Conservation (phyloP, 441 rosid species). For the Arabidopsis hybrid region DNA sequence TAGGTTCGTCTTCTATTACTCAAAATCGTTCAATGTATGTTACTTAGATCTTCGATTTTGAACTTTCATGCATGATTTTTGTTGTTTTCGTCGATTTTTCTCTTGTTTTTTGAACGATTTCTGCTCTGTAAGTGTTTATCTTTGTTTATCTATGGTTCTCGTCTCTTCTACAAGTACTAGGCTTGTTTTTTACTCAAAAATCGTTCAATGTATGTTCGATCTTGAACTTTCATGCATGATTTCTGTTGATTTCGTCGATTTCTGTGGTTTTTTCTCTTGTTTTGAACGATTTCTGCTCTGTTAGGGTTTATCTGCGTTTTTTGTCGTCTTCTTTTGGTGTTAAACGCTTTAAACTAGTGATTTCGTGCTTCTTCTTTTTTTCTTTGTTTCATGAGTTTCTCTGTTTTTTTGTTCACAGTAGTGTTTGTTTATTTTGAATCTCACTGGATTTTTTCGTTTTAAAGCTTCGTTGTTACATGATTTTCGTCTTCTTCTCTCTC, state of each 20-base stretch:
- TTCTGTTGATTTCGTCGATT: neutral
- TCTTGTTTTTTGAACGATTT: neutral
- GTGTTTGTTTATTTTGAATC: neutral
- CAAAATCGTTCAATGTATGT: constrained; percentile 1
- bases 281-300: neutral
- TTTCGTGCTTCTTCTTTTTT: neutral
- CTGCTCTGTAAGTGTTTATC: neutral
- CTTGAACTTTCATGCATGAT: neutral
- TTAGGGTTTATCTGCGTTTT: neutral
- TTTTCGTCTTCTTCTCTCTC: neutral
- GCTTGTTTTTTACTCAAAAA: neutral
- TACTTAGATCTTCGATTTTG: neutral
- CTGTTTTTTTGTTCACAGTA: neutral
- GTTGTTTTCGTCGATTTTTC: neutral
- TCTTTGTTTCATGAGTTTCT: neutral
- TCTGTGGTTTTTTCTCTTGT: neutral
- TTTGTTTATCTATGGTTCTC: neutral
- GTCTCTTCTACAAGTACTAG: neutral
- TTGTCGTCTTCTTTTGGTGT: neutral
- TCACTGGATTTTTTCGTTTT: neutral
- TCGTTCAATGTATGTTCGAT: neutral
- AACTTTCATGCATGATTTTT: constrained; percentile 8
- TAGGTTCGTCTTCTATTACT: neutral
- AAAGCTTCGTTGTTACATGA: neutral
- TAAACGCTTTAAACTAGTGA: neutral